Conservation (phyloP, 192 early-diverging fungal genomes). For the Umbelopsis ramanniana region DNA sequence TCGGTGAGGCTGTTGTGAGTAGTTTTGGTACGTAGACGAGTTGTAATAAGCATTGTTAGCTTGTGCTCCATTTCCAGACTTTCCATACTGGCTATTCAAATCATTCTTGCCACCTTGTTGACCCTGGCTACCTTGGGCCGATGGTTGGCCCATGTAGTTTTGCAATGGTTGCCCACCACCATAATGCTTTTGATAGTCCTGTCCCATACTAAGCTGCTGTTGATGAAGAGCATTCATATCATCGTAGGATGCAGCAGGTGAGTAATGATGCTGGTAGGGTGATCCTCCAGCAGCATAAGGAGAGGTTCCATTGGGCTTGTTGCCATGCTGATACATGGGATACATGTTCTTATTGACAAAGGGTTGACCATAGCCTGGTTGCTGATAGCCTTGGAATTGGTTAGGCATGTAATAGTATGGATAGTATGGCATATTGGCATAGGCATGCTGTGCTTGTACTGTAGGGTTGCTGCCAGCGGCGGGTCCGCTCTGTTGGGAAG, state of each 20-base stretch:
- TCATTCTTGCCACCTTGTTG: slow-evolving; percentile 16
- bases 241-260: slow-evolving; percentile 36
- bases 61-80: slow-evolving; percentile 2
- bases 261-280: slow-evolving; percentile 31
- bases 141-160: slow-evolving; percentile 11
- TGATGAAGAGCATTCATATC: slow-evolving; percentile 34
- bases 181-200: slow-evolving; percentile 21
- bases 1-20: neutral
- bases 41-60: neutral
- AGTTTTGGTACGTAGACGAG: neutral
- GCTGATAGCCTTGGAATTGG: slow-evolving; percentile 82
- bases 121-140: neutral
- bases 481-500: slow-evolving; percentile 11
- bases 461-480: slow-evolving; percentile 20
- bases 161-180: neutral
- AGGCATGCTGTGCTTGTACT: slow-evolving; percentile 44
- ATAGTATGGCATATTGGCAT: slow-evolving; percentile 69
- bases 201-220: slow-evolving; percentile 30
- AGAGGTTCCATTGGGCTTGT: slow-evolving; percentile 39
- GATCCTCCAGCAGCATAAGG: slow-evolving; percentile 38
- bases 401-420: slow-evolving; percentile 79
- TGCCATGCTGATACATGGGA: slow-evolving; percentile 66
- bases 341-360: slow-evolving; percentile 88
- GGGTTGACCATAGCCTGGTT: slow-evolving; percentile 78
- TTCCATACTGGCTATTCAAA: slow-evolving; percentile 18